Percentiles rank a stretch among this genome's conserved stretches.
These are phyloP conservation scores for Combretum micranthum DNA, from an alignment of 345 rosid species.

Conservation along the genomic window DNA sequence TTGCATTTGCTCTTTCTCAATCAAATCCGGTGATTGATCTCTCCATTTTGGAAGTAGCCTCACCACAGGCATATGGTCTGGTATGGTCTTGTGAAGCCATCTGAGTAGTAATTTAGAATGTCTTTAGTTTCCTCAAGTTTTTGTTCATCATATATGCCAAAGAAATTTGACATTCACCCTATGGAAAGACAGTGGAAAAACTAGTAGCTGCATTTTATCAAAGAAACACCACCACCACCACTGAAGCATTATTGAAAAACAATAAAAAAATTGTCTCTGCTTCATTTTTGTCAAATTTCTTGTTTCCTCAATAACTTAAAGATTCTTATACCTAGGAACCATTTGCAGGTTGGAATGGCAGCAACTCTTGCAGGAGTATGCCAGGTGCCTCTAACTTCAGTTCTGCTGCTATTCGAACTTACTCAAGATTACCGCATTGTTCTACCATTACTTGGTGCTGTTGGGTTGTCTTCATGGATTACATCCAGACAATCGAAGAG, in stretches of 20 bases:
- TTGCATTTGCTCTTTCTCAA: slow-evolving; percentile 54
- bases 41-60: slow-evolving; percentile 80
- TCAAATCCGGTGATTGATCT: slow-evolving; percentile 38
- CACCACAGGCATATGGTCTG: slow-evolving; percentile 97
- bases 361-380: slow-evolving; percentile 98
- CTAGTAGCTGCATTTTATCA: too few species aligned
- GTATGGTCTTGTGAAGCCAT: slow-evolving; percentile 30
- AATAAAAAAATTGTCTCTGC: too few species aligned
- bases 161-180: too few species aligned
- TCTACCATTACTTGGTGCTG: slow-evolving; percentile 82
- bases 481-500: slow-evolving; percentile 73
- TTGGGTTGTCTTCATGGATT: slow-evolving; percentile 90
- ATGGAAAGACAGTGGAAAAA: too few species aligned
- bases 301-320: too few species aligned
- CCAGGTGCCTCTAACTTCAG: slow-evolving; percentile 95
- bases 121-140: too few species aligned
- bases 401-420: slow-evolving; percentile 77
- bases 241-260: too few species aligned
- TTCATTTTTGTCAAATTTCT: too few species aligned
- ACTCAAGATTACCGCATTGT: slow-evolving; percentile 94
- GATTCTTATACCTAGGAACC: background rate
- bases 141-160: too few species aligned
- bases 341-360: slow-evolving; percentile 89
- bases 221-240: too few species aligned
- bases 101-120: background rate